Conservation (phyloP, 345 rosid species). For the Excoecaria agallocha region DNA sequence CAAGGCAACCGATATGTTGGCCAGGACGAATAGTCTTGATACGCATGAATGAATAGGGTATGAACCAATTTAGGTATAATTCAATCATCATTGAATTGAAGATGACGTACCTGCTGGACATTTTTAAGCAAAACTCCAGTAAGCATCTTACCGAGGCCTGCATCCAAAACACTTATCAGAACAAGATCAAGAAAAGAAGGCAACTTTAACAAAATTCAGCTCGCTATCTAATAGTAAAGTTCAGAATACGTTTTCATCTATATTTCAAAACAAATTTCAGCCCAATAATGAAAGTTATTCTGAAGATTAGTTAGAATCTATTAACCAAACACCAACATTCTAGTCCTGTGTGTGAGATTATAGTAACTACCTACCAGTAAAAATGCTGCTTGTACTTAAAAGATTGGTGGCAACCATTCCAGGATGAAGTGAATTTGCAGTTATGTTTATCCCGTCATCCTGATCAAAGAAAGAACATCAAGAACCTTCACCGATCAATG, state of each 20-base stretch:
- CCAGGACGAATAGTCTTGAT: no score
- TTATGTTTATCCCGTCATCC: slow-evolving; percentile 58
- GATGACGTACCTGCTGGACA: slow-evolving; percentile 42
- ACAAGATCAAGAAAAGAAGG: slow-evolving; percentile 11
- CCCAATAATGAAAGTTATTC: neutral
- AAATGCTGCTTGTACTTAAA: slow-evolving; percentile 30
- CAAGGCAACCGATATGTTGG: no score
- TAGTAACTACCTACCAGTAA: slow-evolving; percentile 42
- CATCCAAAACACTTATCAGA: slow-evolving; percentile 7
- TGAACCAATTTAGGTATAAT: neutral
- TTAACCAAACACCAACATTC: neutral
- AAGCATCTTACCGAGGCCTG: slow-evolving; percentile 34
- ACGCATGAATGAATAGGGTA: neutral
- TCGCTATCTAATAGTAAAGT: neutral
- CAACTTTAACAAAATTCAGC: neutral
- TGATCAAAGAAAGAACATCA: slow-evolving; percentile 12
- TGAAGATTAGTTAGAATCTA: neutral
- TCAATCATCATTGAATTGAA: neutral
- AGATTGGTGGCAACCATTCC: slow-evolving; percentile 60
- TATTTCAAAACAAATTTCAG: neutral
- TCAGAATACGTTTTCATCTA: neutral
- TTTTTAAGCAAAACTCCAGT: slow-evolving; percentile 42
- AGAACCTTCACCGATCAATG: neutral
- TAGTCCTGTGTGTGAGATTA: neutral
- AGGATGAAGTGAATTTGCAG: slow-evolving; percentile 75